A percentile compares a stretch with the other conserved stretches of the same genome.
phyloP scores from a whole-genome alignment of 2,329 filamentous ascomycete genomes.

The Fusarium mexicanum region DNA sequence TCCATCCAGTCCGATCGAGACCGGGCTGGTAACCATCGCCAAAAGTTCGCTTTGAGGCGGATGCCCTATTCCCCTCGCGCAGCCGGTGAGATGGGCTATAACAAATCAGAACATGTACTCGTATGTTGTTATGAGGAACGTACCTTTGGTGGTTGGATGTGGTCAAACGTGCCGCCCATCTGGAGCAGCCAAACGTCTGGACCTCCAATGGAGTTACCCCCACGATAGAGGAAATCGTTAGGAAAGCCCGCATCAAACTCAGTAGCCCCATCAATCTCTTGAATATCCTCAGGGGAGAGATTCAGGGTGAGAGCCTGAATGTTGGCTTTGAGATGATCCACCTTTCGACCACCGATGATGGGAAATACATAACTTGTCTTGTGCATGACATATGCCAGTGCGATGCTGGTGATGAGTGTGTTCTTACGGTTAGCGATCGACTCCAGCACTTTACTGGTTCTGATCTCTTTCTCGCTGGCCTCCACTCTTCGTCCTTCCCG shows the following conservation, averaged over 20 bases:
- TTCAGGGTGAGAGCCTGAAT: conserved; percentile 72
- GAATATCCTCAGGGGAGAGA: conserved; percentile 69
- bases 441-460: conserved; percentile 58
- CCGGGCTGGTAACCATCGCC: conserved; percentile 46
- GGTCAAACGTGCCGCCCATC: conserved; percentile 61
- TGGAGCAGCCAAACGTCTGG: conserved; percentile 56
- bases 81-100: conserved; percentile 53
- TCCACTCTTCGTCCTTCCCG: conserved; percentile 50
- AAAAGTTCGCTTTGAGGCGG: conserved; percentile 45
- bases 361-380: conserved; percentile 79
- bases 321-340: conserved; percentile 75
- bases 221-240: conserved; percentile 63
- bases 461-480: conserved; percentile 63
- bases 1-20: conserved; percentile 11
- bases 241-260: conserved; percentile 76
- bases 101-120: neutral
- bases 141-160: conserved; percentile 56
- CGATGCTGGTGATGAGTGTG: conserved; percentile 59
- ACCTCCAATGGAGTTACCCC: conserved; percentile 49
- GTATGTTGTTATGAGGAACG: conserved; percentile 1
- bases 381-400: conserved; percentile 77
- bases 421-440: conserved; percentile 58
- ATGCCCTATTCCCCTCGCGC: conserved; percentile 55
- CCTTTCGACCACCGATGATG: conserved; percentile 74
- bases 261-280: conserved; percentile 70